phyloP scores from a whole-genome alignment of 352 stramenopile genomes.

The Pythium aquatile region DNA sequence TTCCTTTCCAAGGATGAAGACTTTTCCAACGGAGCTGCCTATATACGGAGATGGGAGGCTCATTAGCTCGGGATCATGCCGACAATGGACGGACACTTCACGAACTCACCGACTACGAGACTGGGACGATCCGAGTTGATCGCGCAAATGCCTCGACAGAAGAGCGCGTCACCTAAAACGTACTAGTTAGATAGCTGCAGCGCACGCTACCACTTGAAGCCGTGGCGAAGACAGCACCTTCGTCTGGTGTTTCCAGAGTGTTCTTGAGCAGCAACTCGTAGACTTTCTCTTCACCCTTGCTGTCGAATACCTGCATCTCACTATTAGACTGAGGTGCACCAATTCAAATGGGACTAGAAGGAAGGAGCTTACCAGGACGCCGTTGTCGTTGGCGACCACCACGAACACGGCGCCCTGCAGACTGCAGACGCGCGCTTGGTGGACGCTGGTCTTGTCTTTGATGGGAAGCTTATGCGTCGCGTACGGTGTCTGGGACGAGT shows the following conservation, averaged over 20 bases:
- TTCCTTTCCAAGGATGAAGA: slow-evolving; percentile 60
- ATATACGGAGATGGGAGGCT: neutral
- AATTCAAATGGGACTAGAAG: neutral
- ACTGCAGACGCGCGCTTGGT: slow-evolving; percentile 73
- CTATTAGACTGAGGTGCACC: neutral
- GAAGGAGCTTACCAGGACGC: slow-evolving; percentile 39
- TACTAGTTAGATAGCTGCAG: neutral
- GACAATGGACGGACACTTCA: neutral
- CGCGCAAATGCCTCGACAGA: slow-evolving; percentile 62
- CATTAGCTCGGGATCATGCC: neutral
- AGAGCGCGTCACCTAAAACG: slow-evolving; percentile 38
- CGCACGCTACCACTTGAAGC: no score
- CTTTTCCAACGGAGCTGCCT: slow-evolving; percentile 59
- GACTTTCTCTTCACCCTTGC: slow-evolving; percentile 48
- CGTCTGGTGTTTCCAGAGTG: slow-evolving; percentile 35
- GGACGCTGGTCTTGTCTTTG: slow-evolving; percentile 28
- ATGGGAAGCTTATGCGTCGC: slow-evolving; percentile 28
- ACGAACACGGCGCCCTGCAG: slow-evolving; percentile 47
- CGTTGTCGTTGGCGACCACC: slow-evolving; percentile 62
- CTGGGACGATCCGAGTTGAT: slow-evolving; percentile 45
- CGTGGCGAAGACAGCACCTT: slow-evolving; percentile 30
- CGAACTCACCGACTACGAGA: slow-evolving; percentile 46
- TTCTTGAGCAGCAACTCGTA: slow-evolving; percentile 63
- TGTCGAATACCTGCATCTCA: slow-evolving; percentile 54
- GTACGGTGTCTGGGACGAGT: slow-evolving; percentile 25